Evolutionary conservation across 495 filamentous ascomycete genomes (phyloP).

Genomic region (Viridothelium virens): DNA sequence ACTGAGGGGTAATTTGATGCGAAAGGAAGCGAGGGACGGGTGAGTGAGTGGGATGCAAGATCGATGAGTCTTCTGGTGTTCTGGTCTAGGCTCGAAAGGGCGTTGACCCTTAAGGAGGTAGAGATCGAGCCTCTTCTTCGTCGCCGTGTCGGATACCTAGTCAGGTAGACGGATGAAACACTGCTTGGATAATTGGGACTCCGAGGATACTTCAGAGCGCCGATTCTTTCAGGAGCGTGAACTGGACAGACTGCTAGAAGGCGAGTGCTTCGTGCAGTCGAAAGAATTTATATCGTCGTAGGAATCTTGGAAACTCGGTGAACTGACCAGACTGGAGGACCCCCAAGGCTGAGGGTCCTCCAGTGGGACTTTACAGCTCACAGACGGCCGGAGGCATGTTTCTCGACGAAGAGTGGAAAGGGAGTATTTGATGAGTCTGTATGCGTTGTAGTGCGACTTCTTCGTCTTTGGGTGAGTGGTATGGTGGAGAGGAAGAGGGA

Average conservation of each 20-base stretch:
- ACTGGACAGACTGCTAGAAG: not conserved
- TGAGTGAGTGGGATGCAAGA: not conserved
- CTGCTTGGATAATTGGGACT: not conserved
- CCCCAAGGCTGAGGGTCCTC: not conserved
- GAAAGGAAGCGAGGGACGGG: not conserved
- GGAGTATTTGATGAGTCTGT: not conserved
- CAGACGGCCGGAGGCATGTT: conserved; percentile 9
- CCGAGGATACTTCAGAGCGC: not conserved
- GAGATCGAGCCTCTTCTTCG: conserved; percentile 9
- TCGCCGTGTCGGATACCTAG: not conserved
- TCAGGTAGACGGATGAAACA: conserved; percentile 2
- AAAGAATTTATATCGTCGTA: not conserved
- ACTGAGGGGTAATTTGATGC: not conserved
- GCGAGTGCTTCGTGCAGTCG: not conserved
- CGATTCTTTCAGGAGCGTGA: not conserved
- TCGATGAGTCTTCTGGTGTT: not conserved
- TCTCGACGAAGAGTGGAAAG: conserved; percentile 4
- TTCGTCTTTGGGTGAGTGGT: conserved; percentile 6
- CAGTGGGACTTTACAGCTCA: conserved; percentile 11
- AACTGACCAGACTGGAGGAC: conserved; percentile 11
- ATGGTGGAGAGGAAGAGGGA: conserved; percentile 1
- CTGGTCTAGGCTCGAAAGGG: not conserved
- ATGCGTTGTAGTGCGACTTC: conserved; percentile 2
- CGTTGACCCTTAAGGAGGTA: not conserved
- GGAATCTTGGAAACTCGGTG: conserved; percentile 10